phyloP scores from a whole-genome alignment of 805 yeast genomes.

The Starmerella vaccinii region DNA sequence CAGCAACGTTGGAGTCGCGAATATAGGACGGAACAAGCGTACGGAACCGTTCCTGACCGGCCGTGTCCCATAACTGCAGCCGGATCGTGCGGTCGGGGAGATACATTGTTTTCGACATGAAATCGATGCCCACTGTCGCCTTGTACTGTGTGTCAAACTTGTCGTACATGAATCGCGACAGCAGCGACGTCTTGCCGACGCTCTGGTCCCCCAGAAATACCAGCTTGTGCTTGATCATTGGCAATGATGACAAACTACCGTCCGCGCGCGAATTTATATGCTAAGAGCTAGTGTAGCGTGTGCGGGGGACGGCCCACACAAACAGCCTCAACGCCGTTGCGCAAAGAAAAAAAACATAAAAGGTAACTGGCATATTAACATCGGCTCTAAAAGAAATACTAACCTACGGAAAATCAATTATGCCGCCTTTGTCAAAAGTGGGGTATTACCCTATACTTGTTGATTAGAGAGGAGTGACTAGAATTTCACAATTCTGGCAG shows the following conservation, averaged over 20 bases:
- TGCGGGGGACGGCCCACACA: no score
- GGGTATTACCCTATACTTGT: no score
- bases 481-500: no score
- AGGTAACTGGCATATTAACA: no score
- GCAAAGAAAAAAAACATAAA: no score
- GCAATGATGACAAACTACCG: constrained; percentile 6
- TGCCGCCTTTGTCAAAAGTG: no score
- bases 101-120: constrained; percentile 88
- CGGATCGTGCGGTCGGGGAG: constrained; percentile 91
- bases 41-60: constrained; percentile 93
- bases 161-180: constrained; percentile 97
- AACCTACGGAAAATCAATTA: no score
- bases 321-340: no score
- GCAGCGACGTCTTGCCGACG: constrained; percentile 91
- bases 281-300: not conserved
- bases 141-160: constrained; percentile 88
- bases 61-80: constrained; percentile 94
- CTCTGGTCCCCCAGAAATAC: constrained; percentile 97
- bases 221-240: constrained; percentile 45
- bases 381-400: no score
- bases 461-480: no score
- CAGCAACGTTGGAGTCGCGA: constrained; percentile 94
- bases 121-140: constrained; percentile 96
- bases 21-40: constrained; percentile 91
- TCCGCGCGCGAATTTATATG: not conserved